Evolutionary conservation across 208 protist species (phyloP).

Genomic region (Crithidia expoeki): DNA sequence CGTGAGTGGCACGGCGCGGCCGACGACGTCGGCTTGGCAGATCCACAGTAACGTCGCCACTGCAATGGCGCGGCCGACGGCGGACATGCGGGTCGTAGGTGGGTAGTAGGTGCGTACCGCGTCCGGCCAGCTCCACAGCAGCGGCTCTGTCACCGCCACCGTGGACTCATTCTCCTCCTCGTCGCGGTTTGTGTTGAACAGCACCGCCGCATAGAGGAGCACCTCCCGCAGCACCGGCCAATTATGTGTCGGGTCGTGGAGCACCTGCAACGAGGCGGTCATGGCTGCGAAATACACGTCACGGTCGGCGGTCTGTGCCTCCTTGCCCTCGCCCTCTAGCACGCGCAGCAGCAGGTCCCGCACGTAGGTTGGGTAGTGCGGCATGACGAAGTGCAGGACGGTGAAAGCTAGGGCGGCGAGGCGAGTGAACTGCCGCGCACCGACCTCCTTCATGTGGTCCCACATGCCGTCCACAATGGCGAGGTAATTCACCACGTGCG

Average conservation of each 20-base stretch:
- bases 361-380: constrained; percentile 49
- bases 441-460: constrained; percentile 66
- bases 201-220: constrained; percentile 67
- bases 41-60: constrained; percentile 72
- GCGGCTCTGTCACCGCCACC: constrained; percentile 75
- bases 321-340: constrained; percentile 43
- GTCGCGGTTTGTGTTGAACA: constrained; percentile 76
- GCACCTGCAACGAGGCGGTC: constrained; percentile 56
- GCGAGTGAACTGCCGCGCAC: constrained; percentile 61
- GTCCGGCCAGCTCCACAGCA: constrained; percentile 59
- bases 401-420: constrained; percentile 64
- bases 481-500: constrained; percentile 37
- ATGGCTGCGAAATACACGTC: constrained; percentile 64
- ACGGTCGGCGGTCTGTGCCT: constrained; percentile 60
- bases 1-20: constrained; percentile 38
- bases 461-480: constrained; percentile 64
- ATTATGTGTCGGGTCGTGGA: constrained; percentile 46
- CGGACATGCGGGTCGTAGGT: constrained; percentile 72
- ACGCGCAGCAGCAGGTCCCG: constrained; percentile 35
- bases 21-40: constrained; percentile 39
- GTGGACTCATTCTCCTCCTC: constrained; percentile 82
- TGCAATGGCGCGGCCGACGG: constrained; percentile 69
- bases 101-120: constrained; percentile 68
- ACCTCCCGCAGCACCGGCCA: constrained; percentile 55
- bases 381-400: constrained; percentile 47